Evolutionary conservation across 2,329 filamentous ascomycete genomes (phyloP).

Genomic region (Ceratocystis harringtonii): DNA sequence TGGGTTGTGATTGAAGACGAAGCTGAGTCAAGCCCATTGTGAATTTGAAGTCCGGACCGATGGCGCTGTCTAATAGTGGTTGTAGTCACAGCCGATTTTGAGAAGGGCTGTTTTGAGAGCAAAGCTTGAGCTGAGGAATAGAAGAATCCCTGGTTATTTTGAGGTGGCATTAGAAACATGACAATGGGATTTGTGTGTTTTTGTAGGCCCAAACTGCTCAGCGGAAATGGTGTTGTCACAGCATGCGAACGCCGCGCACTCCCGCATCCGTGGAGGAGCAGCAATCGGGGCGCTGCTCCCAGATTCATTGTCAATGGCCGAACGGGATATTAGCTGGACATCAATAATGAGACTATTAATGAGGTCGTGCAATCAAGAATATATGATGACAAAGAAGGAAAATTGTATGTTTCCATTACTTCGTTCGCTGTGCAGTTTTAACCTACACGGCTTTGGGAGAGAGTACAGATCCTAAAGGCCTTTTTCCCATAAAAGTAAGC

Average conservation of each 20-base stretch:
- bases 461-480: background rate
- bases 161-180: background rate
- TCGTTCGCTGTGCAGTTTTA: background rate
- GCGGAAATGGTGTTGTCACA: background rate
- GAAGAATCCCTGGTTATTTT: background rate
- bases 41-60: background rate
- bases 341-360: background rate
- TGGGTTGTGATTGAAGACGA: background rate
- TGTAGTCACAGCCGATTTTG: background rate
- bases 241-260: background rate
- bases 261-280: slow-evolving; percentile 27
- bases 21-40: background rate
- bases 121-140: background rate
- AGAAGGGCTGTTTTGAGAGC: background rate
- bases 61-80: background rate
- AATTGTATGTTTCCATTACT: background rate
- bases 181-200: background rate
- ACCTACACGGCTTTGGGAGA: background rate
- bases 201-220: background rate
- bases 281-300: slow-evolving; percentile 34
- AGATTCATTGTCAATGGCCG: slow-evolving; percentile 31
- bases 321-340: slow-evolving; percentile 10
- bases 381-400: background rate
- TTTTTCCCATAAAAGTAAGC: background rate
- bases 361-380: background rate